These are phyloP conservation scores for Hortaea werneckii DNA, from an alignment of 2,329 filamentous ascomycete species.

Conservation along the genomic window DNA sequence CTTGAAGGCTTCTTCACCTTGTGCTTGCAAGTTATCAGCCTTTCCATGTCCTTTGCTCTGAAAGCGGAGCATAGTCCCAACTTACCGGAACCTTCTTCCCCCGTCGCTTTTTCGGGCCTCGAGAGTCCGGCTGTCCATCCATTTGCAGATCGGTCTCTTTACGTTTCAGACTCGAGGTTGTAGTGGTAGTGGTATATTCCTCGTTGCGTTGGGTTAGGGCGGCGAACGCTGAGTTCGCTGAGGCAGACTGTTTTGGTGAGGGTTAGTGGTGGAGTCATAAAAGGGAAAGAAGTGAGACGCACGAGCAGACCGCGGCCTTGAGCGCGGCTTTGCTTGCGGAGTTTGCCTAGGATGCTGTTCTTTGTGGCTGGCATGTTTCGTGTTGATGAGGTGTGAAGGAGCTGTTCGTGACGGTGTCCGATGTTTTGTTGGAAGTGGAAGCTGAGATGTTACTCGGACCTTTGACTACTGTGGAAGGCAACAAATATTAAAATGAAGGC, in stretches of 20 bases:
- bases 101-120: too few relatives aligned
- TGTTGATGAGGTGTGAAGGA: too few relatives aligned
- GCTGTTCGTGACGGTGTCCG: too few relatives aligned
- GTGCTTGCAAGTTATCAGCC: neutral
- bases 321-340: neutral
- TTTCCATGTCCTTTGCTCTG: neutral
- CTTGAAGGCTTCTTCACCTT: neutral
- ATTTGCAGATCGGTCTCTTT: too few relatives aligned
- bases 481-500: too few relatives aligned
- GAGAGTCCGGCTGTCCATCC: too few relatives aligned
- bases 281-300: neutral
- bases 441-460: too few relatives aligned
- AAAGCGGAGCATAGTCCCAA: too few relatives aligned
- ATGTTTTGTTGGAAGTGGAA: too few relatives aligned
- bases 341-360: neutral
- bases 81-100: neutral
- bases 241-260: neutral
- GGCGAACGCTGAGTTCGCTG: conserved; percentile 1
- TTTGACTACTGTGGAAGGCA: too few relatives aligned
- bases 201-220: neutral
- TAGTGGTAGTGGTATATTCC: neutral
- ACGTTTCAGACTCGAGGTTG: too few relatives aligned
- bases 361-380: neutral
- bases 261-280: neutral
- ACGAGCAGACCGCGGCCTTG: neutral